Percentiles rank a stretch among this genome's conserved stretches.
These are phyloP conservation scores for Liquidambar formosana DNA, from an alignment of 164 flowering plant species.

Conservation along the genomic window DNA sequence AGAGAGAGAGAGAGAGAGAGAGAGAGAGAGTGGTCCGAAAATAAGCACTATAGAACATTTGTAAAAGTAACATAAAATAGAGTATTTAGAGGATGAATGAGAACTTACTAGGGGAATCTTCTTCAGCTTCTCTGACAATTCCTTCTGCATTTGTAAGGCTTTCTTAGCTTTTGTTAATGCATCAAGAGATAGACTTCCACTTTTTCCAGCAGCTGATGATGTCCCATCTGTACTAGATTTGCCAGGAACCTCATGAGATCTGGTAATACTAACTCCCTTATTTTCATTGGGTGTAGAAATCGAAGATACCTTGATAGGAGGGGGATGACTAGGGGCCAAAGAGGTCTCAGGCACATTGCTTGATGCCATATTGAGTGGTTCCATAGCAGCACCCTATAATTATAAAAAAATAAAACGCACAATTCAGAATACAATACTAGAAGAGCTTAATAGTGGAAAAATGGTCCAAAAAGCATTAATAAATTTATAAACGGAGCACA, in stretches of 20 bases:
- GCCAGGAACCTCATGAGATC: slow-evolving; percentile 99
- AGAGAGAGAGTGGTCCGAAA: not conserved
- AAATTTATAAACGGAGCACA: not conserved
- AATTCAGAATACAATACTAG: slow-evolving; percentile 6
- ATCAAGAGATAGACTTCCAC: slow-evolving; percentile 82
- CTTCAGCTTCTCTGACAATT: slow-evolving; percentile 80
- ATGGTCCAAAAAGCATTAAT: not conserved
- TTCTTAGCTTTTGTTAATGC: slow-evolving; percentile 91
- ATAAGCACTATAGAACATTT: not conserved
- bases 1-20: not conserved
- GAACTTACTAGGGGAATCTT: slow-evolving; percentile 71
- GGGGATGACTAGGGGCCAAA: slow-evolving; percentile 36
- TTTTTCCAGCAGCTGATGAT: slow-evolving; percentile 76
- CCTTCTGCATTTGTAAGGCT: slow-evolving; percentile 87
- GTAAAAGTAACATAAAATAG: not conserved
- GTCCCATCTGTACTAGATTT: slow-evolving; percentile 99
- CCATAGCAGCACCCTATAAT: slow-evolving; percentile 54
- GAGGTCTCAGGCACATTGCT: slow-evolving; percentile 38
- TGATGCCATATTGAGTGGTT: slow-evolving; percentile 40
- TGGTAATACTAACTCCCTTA: slow-evolving; percentile 96
- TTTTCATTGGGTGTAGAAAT: slow-evolving; percentile 97
- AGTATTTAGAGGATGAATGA: not conserved
- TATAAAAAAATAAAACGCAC: slow-evolving; percentile 1
- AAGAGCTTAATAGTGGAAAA: not conserved
- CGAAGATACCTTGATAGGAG: slow-evolving; percentile 91